Evolutionary conservation across 768 basidiomycete genomes (phyloP).

Genomic region (Mycena kentingensis): DNA sequence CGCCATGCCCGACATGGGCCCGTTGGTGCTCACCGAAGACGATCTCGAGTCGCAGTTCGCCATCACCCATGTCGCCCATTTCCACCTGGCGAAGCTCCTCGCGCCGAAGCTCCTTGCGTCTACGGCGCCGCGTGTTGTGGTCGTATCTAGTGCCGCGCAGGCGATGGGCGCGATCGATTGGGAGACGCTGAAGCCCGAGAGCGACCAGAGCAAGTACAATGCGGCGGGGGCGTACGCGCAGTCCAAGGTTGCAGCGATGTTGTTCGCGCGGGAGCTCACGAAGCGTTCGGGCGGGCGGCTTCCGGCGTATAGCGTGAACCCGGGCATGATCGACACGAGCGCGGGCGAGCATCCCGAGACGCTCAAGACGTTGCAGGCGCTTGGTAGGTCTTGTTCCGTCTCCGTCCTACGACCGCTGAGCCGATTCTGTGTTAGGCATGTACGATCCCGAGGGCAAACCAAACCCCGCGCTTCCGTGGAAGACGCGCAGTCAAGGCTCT

Average conservation of each 20-base stretch:
- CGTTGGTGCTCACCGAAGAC: background rate
- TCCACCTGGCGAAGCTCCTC: background rate
- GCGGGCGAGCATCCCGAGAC: background rate
- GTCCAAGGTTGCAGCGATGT: constrained; percentile 10
- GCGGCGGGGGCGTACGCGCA: background rate
- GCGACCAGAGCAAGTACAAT: background rate
- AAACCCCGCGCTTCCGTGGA: background rate
- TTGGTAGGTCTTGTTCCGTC: background rate
- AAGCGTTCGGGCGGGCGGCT: background rate
- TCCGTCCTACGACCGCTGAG: background rate
- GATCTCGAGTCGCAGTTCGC: background rate
- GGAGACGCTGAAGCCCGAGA: background rate
- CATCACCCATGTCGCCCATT: background rate
- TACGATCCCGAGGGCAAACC: constrained; percentile 1
- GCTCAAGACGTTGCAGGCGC: background rate
- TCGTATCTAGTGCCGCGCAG: background rate
- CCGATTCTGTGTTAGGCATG: background rate
- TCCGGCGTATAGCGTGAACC: constrained; percentile 7
- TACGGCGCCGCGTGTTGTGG: background rate
- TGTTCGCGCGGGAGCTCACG: constrained; percentile 6
- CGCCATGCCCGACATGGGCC: background rate
- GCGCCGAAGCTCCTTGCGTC: background rate
- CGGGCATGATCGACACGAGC: constrained; percentile 5
- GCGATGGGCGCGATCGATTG: background rate
- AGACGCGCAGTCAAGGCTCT: constrained; percentile 12